Percentiles rank a stretch among this genome's conserved stretches.
Evolutionary conservation across 2,329 filamentous ascomycete genomes (phyloP).

Genomic region (Aspergillus transmontanensis): DNA sequence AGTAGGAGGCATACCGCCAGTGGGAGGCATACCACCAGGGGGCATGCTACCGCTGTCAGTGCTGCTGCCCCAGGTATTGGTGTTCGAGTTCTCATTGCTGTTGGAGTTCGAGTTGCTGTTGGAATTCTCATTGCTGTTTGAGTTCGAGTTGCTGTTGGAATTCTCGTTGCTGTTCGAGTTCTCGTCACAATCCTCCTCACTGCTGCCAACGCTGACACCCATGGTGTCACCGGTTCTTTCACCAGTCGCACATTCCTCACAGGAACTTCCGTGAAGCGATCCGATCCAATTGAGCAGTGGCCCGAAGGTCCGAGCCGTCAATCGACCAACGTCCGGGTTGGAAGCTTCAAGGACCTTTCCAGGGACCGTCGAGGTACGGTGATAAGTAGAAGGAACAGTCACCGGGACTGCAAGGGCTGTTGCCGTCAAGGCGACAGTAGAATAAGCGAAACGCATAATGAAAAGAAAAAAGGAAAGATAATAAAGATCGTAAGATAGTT

Average conservation of each 20-base stretch:
- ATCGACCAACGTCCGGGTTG: not conserved
- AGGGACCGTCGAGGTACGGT: not conserved
- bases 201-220: not conserved
- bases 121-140: not conserved
- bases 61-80: not conserved
- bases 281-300: not conserved
- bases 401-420: not conserved
- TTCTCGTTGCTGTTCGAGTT: not conserved
- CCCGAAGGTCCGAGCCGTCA: not conserved
- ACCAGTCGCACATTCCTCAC: not conserved
- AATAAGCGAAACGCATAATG: not conserved
- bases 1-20: not conserved
- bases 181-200: not conserved
- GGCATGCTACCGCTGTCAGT: not conserved
- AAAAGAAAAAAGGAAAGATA: not conserved
- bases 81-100: not conserved
- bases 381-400: not conserved
- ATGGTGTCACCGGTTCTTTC: not conserved
- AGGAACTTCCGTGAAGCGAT: not conserved
- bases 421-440: conserved; percentile 1
- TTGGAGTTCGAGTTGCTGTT: not conserved
- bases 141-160: not conserved
- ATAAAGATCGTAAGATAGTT: not conserved
- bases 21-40: no score
- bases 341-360: not conserved